Conservation (phyloP, 768 basidiomycete genomes). For the Termitomyces sp. region DNA sequence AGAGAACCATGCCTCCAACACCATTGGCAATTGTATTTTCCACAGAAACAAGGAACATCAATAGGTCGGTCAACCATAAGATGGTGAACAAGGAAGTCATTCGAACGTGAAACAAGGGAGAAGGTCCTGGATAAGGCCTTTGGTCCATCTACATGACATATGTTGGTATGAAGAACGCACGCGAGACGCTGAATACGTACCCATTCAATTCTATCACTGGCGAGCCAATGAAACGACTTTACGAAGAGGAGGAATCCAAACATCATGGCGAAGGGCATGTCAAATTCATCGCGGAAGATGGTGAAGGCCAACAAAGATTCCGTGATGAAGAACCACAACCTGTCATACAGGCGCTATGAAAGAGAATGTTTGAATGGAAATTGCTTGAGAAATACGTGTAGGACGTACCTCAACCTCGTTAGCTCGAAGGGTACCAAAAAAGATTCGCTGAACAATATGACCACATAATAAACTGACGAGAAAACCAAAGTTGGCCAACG, state of each 20-base stretch:
- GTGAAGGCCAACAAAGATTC: slow-evolving; percentile 95
- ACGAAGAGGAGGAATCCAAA: slow-evolving; percentile 93
- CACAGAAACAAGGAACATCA: slow-evolving; percentile 77
- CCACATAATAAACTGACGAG: slow-evolving; percentile 74
- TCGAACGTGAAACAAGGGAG: slow-evolving; percentile 80
- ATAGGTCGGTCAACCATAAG: slow-evolving; percentile 70
- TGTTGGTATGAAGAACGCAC: slow-evolving; percentile 5
- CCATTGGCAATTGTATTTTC: slow-evolving; percentile 78
- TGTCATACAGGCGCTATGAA: slow-evolving; percentile 85
- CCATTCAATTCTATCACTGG: slow-evolving; percentile 94
- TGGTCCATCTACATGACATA: slow-evolving; percentile 84
- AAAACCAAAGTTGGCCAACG: slow-evolving; percentile 87
- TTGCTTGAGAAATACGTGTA: neutral
- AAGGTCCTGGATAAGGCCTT: slow-evolving; percentile 81
- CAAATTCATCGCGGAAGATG: slow-evolving; percentile 95
- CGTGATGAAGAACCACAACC: slow-evolving; percentile 96
- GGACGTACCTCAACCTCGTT: slow-evolving; percentile 85
- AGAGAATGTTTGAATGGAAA: neutral
- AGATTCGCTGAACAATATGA: slow-evolving; percentile 76
- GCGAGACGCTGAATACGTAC: slow-evolving; percentile 36
- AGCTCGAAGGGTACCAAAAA: slow-evolving; percentile 86
- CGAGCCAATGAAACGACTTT: slow-evolving; percentile 98
- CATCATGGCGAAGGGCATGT: slow-evolving; percentile 88
- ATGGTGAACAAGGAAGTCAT: slow-evolving; percentile 70
- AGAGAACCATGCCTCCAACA: slow-evolving; percentile 89